phyloP scores from a whole-genome alignment of 2,329 filamentous ascomycete species.

The Arthrobotrys pseudoclavata region DNA sequence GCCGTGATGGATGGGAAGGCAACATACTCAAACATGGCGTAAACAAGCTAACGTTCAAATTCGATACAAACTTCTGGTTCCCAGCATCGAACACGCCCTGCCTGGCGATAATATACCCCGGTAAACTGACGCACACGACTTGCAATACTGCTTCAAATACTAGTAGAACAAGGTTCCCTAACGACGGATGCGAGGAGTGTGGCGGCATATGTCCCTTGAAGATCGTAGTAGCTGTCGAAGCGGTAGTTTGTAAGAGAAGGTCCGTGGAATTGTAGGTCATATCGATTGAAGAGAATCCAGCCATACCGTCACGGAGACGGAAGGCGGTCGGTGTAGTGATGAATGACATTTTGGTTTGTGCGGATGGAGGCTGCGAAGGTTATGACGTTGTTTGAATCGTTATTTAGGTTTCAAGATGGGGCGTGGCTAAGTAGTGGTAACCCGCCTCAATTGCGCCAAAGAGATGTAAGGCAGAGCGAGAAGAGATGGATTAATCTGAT shows the following conservation, averaged over 20 bases:
- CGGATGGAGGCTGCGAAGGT: background rate
- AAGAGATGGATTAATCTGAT: background rate
- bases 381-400: background rate
- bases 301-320: conserved; percentile 44
- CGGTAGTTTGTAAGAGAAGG: conserved; percentile 38
- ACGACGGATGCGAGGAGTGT: conserved; percentile 42
- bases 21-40: conserved; percentile 91
- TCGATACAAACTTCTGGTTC: conserved; percentile 95
- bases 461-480: background rate
- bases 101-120: conserved; percentile 90
- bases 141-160: conserved; percentile 96
- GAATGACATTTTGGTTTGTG: conserved; percentile 65
- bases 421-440: background rate
- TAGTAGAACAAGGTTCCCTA: conserved; percentile 79
- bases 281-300: conserved; percentile 10
- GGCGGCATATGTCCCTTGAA: conserved; percentile 38
- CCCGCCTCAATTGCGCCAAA: conserved; percentile 10
- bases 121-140: conserved; percentile 93
- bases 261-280: conserved; percentile 45
- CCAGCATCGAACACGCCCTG: conserved; percentile 95
- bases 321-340: conserved; percentile 66
- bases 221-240: conserved; percentile 14
- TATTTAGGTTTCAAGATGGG: conserved; percentile 3
- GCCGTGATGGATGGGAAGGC: conserved; percentile 63
- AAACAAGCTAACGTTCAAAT: conserved; percentile 95